phyloP scores from a whole-genome alignment of 1,284 basidiomycete species.

The Baeospora myosura region DNA sequence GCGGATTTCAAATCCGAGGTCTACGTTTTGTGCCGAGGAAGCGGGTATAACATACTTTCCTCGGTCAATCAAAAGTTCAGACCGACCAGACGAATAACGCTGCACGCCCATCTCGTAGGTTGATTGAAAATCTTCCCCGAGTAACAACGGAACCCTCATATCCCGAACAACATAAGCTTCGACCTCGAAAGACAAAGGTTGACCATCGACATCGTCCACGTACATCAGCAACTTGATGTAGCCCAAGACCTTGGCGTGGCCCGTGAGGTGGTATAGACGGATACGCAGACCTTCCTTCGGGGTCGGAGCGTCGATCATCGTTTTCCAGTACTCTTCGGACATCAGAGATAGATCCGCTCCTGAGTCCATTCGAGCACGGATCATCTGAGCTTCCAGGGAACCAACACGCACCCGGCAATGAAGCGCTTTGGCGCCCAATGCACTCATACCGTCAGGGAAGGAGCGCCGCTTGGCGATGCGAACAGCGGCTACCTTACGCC shows the following conservation, averaged over 20 bases:
- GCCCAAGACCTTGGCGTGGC: constrained; percentile 10
- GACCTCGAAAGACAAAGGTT: constrained; percentile 10
- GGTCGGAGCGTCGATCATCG: constrained; percentile 1
- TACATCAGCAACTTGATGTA: constrained; percentile 9
- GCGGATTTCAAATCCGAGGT: no score
- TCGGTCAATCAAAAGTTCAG: neutral
- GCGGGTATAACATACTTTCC: neutral
- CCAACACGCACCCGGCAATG: neutral
- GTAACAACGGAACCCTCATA: constrained; percentile 18
- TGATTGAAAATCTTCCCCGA: constrained; percentile 22
- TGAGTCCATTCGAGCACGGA: constrained; percentile 10
- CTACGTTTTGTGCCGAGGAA: neutral
- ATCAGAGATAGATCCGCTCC: constrained; percentile 15
- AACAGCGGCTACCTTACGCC: no score
- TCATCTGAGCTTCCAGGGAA: neutral
- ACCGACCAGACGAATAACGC: constrained; percentile 6
- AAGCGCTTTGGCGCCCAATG: neutral
- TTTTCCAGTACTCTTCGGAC: constrained; percentile 10
- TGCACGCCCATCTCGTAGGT: constrained; percentile 15
- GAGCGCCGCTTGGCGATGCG: no score
- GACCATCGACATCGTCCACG: constrained; percentile 1
- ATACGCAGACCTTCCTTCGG: constrained; percentile 10
- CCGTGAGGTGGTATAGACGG: constrained; percentile 12
- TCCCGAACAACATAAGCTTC: constrained; percentile 23
- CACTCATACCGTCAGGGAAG: constrained; percentile 2